phyloP scores from a whole-genome alignment of 1,284 basidiomycete species.

The Puccinia triticina region DNA sequence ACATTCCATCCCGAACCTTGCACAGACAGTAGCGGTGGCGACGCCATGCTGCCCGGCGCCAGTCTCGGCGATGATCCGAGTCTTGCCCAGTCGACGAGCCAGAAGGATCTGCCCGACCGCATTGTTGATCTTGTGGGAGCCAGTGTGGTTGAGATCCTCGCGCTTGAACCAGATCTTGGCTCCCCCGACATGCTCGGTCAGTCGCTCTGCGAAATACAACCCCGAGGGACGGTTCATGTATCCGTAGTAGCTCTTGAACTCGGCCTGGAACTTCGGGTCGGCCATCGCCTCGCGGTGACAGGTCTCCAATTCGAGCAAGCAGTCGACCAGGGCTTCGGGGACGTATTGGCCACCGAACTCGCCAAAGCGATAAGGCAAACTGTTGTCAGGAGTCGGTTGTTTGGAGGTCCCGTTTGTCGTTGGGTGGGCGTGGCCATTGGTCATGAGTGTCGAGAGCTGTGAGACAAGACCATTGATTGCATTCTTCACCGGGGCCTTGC shows the following conservation, averaged over 20 bases:
- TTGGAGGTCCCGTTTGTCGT: not conserved
- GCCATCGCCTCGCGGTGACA: constrained; percentile 82
- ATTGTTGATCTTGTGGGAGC: constrained; percentile 96
- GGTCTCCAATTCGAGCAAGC: constrained; percentile 84
- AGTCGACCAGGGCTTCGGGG: constrained; percentile 89
- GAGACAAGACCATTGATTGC: not conserved
- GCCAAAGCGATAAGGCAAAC: constrained; percentile 72
- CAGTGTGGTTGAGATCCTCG: constrained; percentile 92
- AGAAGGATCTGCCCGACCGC: constrained; percentile 95
- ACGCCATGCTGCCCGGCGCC: constrained; percentile 99
- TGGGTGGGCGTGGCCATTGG: not conserved
- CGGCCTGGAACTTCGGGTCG: constrained; percentile 90
- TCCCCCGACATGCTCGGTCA: constrained; percentile 76
- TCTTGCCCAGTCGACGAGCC: constrained; percentile 90
- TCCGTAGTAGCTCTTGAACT: constrained; percentile 83
- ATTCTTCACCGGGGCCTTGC: not conserved
- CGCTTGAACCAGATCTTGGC: constrained; percentile 98
- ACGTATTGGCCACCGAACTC: constrained; percentile 97
- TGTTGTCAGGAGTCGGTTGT: not conserved
- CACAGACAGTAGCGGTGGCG: constrained; percentile 96
- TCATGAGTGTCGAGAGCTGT: not conserved
- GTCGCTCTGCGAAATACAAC: constrained; percentile 73
- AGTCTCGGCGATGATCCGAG: constrained; percentile 95
- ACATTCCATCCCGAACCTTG: constrained; percentile 93
- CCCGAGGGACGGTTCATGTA: constrained; percentile 81